Base-by-base conservation (phyloP, 2,329 filamentous ascomycete genomes). In the Alternaria solani region DNA sequence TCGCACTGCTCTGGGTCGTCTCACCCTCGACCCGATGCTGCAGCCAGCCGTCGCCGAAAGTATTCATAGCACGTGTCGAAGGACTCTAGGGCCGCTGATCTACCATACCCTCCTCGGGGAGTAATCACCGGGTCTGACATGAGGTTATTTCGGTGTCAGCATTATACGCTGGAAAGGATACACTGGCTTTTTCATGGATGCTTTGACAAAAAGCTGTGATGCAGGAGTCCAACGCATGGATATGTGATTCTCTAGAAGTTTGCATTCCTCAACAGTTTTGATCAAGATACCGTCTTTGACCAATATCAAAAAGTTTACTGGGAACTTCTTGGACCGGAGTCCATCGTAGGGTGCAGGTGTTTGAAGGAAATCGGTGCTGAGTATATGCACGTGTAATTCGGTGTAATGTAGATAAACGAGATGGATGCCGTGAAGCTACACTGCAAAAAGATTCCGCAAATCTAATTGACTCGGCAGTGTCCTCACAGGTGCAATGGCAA, bases 21-120 rank as follows among this genome's bases (percentile, higher is more conserved):
- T 44, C 28, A 23, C 20, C 36, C 34, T 28, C 38, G 49, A 55
- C 39, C 28, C 38, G 49, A 55, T 43, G 53, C 58, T 66, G 61
- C 59, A 64, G 43, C 51, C 51, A 49, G 46, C 59, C 54, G 54
- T 52, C 46, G 20, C 20, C 16, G 8, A 20, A 26, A 49, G 46
- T 49, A 25, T 42, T 20, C 32, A 23, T 49, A 25, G 46, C 32
- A 36, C 46, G 32, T 36, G 20, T 38, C 46, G 46, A 36, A 20
- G 20, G 16, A 49, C 32, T 38, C 46, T 38, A 30, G 46, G 32
- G 23, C 5, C 46, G 32, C 46, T 49, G 34, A 36, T 49, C 46
- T 38, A 25, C 32, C 14, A 36, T 38, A 14, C 7, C 30, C 16
- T 41, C 38, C 20, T n/a, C 12, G n/a, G 38, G 30, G 46, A 36